Percentiles rank a stretch among this genome's conserved stretches.
These are phyloP conservation scores for Grigorovia yakushimaensis DNA, from an alignment of 805 yeast species.

Conservation along the genomic window DNA sequence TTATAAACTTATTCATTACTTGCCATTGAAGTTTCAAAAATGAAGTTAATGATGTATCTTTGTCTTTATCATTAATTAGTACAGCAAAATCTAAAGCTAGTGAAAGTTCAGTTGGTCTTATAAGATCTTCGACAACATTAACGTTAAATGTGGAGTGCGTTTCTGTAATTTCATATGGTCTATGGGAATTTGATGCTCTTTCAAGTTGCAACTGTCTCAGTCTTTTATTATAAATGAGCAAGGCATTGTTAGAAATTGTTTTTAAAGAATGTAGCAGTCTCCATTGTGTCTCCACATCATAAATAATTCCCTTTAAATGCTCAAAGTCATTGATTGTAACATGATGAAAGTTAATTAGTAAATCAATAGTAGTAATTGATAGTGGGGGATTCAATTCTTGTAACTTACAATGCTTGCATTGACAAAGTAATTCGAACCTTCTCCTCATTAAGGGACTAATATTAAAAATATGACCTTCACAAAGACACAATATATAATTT, in stretches of 20 bases:
- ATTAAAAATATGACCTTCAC: slow-evolving; percentile 34
- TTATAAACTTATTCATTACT: slow-evolving; percentile 19
- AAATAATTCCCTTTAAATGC: slow-evolving; percentile 13
- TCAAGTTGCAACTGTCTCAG: slow-evolving; percentile 25
- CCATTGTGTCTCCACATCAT: slow-evolving; percentile 20
- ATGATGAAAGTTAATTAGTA: slow-evolving; percentile 13
- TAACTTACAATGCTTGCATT: slow-evolving; percentile 19
- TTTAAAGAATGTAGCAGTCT: slow-evolving; percentile 17
- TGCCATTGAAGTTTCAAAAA: slow-evolving; percentile 24
- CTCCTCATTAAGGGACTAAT: slow-evolving; percentile 32
- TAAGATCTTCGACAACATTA: slow-evolving; percentile 24
- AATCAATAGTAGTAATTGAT: slow-evolving; percentile 12
- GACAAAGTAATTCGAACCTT: slow-evolving; percentile 30
- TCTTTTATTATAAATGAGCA: slow-evolving; percentile 23
- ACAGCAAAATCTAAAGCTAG: slow-evolving; percentile 26
- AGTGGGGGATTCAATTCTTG: slow-evolving; percentile 15
- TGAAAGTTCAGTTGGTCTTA: slow-evolving; percentile 26
- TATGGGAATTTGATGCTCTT: slow-evolving; percentile 18
- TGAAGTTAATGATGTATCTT: slow-evolving; percentile 17
- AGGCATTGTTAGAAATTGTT: slow-evolving; percentile 22
- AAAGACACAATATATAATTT: slow-evolving; percentile 29
- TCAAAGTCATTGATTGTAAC: slow-evolving; percentile 7
- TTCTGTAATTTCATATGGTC: slow-evolving; percentile 25
- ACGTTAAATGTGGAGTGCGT: slow-evolving; percentile 22
- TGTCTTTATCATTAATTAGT: slow-evolving; percentile 21